Base-by-base conservation (phyloP, 495 filamentous ascomycete genomes). In the Penicillium goetzii region DNA sequence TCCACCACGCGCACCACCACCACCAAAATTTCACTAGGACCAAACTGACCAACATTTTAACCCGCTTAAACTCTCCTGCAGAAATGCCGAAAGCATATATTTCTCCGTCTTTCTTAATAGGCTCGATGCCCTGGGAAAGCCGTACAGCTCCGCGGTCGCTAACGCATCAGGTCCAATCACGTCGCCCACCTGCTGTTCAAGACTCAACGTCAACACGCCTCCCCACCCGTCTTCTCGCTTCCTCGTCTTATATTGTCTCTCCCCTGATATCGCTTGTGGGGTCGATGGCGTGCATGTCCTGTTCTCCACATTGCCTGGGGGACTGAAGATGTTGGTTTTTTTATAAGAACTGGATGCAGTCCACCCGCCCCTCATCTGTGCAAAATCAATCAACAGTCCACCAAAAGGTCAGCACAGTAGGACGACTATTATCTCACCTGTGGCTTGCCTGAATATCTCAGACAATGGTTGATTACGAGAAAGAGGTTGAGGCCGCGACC, bases 401-500 rank as follows among this genome's bases (percentile, higher is more conserved):
- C 51, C 28, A 15, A 3, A 14, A 2, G 9, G 26, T 12, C 1
- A 43, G 23, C 3, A 40, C 33, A 6, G 5, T 3, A 14, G 15
- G 14, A 40, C 1, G 21, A 17, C 9, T 1, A 23, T 47, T 23
- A 4, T 47, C 43, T 3, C 2, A 17, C 4, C 19, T 4, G 2
- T 12, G 19, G 21, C 10, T 25, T 21, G 4, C 17, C 21, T 34
- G 23, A 26, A 28, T 17, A 25, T 4, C 41, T 52, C 56, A 23
- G 41, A 34, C 15, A 0, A 62, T 66, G 64, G 23, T 56, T 14
- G 56, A 57, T 7, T 26, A 47, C 26, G 57, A 67, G 17, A 71
- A 70, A 41, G 66, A 71, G 30, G 21, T 59, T 1, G 68, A 71
- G 60, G 60, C 62, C 1, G 41, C 52, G 14, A 47, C 64, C 4